A percentile compares a stretch with the other conserved stretches of the same genome.
phyloP scores from a whole-genome alignment of 306 rosid species.

The Begonia peltatifolia region DNA sequence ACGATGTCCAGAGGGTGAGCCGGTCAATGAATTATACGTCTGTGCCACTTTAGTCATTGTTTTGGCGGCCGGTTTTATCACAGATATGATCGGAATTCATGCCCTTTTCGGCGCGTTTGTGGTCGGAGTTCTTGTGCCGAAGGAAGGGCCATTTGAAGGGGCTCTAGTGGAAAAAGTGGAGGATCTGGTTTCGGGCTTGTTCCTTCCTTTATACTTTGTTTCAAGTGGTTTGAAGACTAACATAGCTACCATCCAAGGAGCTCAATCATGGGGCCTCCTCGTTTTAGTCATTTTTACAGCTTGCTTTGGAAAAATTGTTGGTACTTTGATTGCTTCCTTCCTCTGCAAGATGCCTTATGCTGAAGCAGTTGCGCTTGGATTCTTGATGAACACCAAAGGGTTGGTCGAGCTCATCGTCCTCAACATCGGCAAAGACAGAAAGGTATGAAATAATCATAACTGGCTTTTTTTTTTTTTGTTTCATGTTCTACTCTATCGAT shows the following conservation, averaged over 20 bases:
- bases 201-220: constrained; percentile 73
- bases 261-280: constrained; percentile 85
- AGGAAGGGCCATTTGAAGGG: constrained; percentile 59
- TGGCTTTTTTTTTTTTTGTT: background rate
- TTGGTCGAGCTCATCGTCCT: constrained; percentile 86
- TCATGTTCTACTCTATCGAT: background rate
- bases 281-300: constrained; percentile 52
- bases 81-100: constrained; percentile 79
- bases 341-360: constrained; percentile 39
- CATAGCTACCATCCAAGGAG: constrained; percentile 54
- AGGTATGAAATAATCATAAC: constrained; percentile 19
- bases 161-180: constrained; percentile 86
- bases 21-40: constrained; percentile 50
- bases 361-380: constrained; percentile 61
- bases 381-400: constrained; percentile 88
- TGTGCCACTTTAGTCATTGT: constrained; percentile 49
- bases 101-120: constrained; percentile 85
- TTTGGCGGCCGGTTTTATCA: constrained; percentile 75
- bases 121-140: constrained; percentile 65
- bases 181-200: constrained; percentile 78
- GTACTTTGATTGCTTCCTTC: constrained; percentile 44
- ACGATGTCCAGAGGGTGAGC: constrained; percentile 65
- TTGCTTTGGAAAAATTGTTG: constrained; percentile 69
- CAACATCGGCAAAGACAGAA: constrained; percentile 84
- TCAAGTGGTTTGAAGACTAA: constrained; percentile 91